These are phyloP conservation scores for Bipolaris victoriae DNA, from an alignment of 2,329 filamentous ascomycete genomes.

Conservation along the genomic window DNA sequence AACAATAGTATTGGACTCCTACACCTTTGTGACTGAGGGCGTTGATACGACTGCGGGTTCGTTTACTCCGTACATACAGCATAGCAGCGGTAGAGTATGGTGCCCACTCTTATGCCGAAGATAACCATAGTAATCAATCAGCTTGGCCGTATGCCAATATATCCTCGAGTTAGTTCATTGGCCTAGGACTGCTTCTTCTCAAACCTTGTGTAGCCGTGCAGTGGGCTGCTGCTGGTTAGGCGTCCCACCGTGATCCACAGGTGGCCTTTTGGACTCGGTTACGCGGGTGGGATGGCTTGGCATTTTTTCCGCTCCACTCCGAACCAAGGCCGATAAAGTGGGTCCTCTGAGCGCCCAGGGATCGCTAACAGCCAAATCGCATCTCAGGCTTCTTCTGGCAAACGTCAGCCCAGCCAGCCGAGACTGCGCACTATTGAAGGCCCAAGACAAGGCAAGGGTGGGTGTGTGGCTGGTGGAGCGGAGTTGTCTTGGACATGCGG, in stretches of 20 bases:
- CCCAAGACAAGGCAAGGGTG: slow-evolving; percentile 10
- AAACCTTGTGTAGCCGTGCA: not conserved
- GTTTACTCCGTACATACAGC: too few species aligned
- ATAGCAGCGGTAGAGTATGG: not conserved
- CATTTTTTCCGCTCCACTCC: slow-evolving; percentile 20
- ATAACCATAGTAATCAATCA: not conserved
- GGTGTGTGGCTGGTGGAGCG: slow-evolving; percentile 2
- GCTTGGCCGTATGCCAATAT: too few species aligned
- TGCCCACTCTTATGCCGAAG: not conserved
- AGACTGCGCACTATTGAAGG: slow-evolving; percentile 13
- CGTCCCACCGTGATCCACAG: not conserved
- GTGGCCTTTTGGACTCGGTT: slow-evolving; percentile 2
- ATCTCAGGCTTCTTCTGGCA: not conserved
- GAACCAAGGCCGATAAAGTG: slow-evolving; percentile 21
- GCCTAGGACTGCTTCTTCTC: not conserved
- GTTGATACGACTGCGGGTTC: not conserved
- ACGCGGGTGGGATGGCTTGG: slow-evolving; percentile 8
- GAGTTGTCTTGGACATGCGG: not conserved
- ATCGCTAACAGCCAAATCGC: slow-evolving; percentile 7
- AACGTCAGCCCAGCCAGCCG: slow-evolving; percentile 33
- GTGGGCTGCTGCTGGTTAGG: not conserved
- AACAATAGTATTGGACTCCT: not conserved
- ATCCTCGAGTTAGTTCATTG: not conserved
- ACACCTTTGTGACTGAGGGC: not conserved
- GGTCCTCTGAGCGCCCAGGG: slow-evolving; percentile 22